Conservation (phyloP, 2,329 filamentous ascomycete genomes). For the Talaromyces sp. region DNA sequence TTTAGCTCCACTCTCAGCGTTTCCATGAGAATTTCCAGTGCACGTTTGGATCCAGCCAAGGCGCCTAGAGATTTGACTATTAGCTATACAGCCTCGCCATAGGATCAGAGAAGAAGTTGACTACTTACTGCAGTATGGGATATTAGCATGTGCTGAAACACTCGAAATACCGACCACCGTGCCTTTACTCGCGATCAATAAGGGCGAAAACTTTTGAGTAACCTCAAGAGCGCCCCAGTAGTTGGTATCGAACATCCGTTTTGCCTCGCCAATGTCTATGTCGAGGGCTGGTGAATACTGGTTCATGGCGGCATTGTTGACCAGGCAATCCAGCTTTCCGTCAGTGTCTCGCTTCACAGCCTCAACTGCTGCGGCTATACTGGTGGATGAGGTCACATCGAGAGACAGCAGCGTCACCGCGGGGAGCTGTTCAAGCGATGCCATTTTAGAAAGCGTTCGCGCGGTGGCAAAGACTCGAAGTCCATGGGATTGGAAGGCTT, state of each 20-base stretch:
- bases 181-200: constrained; percentile 22
- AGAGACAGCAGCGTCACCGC: constrained; percentile 25
- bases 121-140: constrained; percentile 27
- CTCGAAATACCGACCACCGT: constrained; percentile 24
- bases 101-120: constrained; percentile 1
- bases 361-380: constrained; percentile 26
- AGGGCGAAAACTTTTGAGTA: constrained; percentile 32
- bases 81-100: no score
- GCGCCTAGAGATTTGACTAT: background rate
- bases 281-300: constrained; percentile 35
- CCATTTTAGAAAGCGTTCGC: constrained; percentile 27
- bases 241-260: constrained; percentile 38
- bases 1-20: constrained; percentile 19
- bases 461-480: constrained; percentile 37
- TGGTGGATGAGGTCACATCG: constrained; percentile 24
- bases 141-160: constrained; percentile 12
- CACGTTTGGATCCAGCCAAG: constrained; percentile 20
- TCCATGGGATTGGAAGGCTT: constrained; percentile 29
- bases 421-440: constrained; percentile 16
- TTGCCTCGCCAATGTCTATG: constrained; percentile 27
- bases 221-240: constrained; percentile 33
- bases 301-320: constrained; percentile 42
- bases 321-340: constrained; percentile 32
- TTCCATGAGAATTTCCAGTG: constrained; percentile 17
- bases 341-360: constrained; percentile 21